Percentiles rank a stretch among this genome's conserved stretches.
These are phyloP conservation scores for Cystofilobasidium ferigula DNA, from an alignment of 768 basidiomycete species.

Conservation along the genomic window DNA sequence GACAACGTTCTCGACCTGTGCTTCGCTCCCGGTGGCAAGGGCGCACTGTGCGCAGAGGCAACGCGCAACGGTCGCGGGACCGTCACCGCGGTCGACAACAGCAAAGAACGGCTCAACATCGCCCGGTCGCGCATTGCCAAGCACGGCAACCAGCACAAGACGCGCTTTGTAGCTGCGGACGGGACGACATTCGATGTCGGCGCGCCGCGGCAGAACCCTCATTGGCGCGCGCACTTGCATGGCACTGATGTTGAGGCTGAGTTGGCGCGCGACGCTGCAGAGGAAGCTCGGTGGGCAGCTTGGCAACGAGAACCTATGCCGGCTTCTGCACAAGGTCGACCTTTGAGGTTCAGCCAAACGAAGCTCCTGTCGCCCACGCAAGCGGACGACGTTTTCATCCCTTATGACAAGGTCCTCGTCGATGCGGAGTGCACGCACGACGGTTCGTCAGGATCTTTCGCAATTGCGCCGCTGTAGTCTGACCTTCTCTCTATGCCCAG, in stretches of 20 bases:
- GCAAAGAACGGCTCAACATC: constrained; percentile 1
- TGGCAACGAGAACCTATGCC: constrained; percentile 1
- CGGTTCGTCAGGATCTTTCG: constrained; percentile 1
- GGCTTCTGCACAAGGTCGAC: not conserved
- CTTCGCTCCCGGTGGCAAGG: constrained; percentile 22
- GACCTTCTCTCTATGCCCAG: not conserved
- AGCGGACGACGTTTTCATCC: not conserved
- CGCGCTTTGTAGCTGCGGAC: constrained; percentile 4
- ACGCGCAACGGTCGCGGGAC: constrained; percentile 12
- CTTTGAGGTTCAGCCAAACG: not conserved
- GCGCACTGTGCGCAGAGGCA: constrained; percentile 10
- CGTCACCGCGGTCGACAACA: constrained; percentile 19
- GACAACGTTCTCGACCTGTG: constrained; percentile 25
- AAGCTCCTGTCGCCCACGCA: not conserved
- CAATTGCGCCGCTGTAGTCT: not conserved
- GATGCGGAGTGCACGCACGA: constrained; percentile 25
- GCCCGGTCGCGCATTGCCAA: not conserved
- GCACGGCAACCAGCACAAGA: not conserved
- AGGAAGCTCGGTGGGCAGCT: not conserved
- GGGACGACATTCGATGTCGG: constrained; percentile 20
- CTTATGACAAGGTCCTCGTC: constrained; percentile 26
- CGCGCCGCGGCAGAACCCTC: not conserved
- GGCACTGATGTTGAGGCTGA: constrained; percentile 10
- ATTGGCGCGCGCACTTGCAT: constrained; percentile 12
- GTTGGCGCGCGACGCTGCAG: not conserved